Conservation (phyloP, 2,329 filamentous ascomycete species). For the Fusarium brachygibbosum region DNA sequence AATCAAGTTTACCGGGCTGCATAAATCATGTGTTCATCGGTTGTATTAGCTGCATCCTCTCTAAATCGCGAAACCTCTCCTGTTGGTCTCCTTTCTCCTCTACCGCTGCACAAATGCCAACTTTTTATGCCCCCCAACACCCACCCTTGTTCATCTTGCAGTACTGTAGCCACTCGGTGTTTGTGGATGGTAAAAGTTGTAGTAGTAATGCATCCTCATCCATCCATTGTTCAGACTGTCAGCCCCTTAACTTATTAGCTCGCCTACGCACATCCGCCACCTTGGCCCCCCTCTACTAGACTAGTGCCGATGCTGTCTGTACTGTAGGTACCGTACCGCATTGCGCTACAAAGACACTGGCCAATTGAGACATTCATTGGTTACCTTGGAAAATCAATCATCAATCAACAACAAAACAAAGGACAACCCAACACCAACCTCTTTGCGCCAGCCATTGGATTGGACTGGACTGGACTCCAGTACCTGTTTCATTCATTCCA, state of each 20-base stretch:
- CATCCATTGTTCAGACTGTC: not conserved
- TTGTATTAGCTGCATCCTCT: conserved; percentile 32
- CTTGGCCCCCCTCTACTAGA: conserved; percentile 13
- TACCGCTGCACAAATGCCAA: conserved; percentile 22
- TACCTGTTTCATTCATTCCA: conserved; percentile 38
- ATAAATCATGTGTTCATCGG: conserved; percentile 5
- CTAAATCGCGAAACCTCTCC: conserved; percentile 28
- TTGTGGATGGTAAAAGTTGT: conserved; percentile 6
- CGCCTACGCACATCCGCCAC: conserved; percentile 19
- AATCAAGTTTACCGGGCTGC: not conserved
- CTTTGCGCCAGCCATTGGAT: conserved; percentile 27
- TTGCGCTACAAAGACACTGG: conserved; percentile 8
- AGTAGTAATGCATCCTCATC: conserved; percentile 2
- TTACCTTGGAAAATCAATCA: conserved; percentile 22
- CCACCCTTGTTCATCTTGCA: conserved; percentile 21
- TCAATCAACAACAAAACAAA: conserved; percentile 44
- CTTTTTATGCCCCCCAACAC: conserved; percentile 16
- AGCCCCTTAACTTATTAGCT: conserved; percentile 23
- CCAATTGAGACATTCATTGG: conserved; percentile 23
- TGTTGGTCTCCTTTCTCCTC: conserved; percentile 17
- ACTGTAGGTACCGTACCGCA: not conserved
- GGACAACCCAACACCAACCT: conserved; percentile 25
- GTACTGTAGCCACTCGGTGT: conserved; percentile 34
- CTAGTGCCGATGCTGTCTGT: conserved; percentile 7
- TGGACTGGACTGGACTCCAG: conserved; percentile 3